Evolutionary conservation across 2,329 filamentous ascomycete species (phyloP).

Genomic region (Coniella vitis): DNA sequence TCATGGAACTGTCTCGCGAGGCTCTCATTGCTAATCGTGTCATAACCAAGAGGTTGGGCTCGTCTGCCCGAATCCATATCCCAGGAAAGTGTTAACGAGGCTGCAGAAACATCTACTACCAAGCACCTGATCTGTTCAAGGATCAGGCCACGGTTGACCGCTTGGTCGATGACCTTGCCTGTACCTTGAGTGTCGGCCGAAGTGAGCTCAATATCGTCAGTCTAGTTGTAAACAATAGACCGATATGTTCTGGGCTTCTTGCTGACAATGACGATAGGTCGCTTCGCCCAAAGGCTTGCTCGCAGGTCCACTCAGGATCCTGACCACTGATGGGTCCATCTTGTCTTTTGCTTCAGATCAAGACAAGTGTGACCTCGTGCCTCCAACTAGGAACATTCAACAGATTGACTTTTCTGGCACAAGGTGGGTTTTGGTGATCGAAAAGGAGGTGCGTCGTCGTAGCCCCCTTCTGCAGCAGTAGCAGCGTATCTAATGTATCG

Average conservation of each 20-base stretch:
- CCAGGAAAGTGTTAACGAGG: background rate
- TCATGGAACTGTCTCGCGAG: constrained; percentile 54
- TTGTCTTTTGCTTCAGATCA: constrained; percentile 23
- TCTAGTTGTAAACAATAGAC: background rate
- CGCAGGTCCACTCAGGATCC: constrained; percentile 47
- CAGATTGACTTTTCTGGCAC: constrained; percentile 41
- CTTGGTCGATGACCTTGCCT: constrained; percentile 68
- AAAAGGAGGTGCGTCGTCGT: constrained; percentile 60
- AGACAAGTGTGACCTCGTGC: constrained; percentile 45
- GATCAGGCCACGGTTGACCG: constrained; percentile 63
- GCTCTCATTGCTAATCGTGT: constrained; percentile 47
- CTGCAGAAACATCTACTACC: constrained; percentile 73
- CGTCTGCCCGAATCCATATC: background rate
- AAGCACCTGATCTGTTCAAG: constrained; percentile 64
- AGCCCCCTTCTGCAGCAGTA: no score
- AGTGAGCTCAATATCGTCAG: constrained; percentile 64
- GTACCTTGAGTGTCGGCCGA: constrained; percentile 58
- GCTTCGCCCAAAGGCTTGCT: constrained; percentile 69
- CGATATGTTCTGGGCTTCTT: constrained; percentile 1
- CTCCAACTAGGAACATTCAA: constrained; percentile 42
- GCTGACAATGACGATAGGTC: constrained; percentile 38
- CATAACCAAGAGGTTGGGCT: constrained; percentile 54
- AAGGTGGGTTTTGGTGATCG: constrained; percentile 65
- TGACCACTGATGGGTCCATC: constrained; percentile 23
- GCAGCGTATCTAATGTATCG: background rate